Conservation (phyloP, 495 filamentous ascomycete species). For the Durotheca rogersii region DNA sequence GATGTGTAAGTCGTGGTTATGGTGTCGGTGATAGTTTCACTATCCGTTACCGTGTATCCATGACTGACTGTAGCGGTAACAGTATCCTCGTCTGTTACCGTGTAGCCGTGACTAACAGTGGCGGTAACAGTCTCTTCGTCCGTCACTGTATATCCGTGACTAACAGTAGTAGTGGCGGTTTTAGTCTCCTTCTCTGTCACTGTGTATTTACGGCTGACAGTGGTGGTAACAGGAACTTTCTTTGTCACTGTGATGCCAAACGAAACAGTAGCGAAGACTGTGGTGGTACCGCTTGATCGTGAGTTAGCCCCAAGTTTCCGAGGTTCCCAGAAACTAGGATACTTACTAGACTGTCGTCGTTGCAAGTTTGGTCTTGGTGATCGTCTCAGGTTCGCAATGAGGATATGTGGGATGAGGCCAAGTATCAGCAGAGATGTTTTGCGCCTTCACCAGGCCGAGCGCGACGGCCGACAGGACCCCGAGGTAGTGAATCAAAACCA, state of each 20-base stretch:
- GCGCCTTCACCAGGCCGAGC: conserved; percentile 11
- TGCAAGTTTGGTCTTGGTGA: conserved; percentile 21
- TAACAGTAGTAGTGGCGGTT: conserved; percentile 29
- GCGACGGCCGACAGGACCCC: conserved; percentile 24
- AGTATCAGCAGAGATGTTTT: conserved; percentile 8
- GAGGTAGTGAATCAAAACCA: conserved; percentile 22
- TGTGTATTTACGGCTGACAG: background rate
- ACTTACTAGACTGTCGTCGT: conserved; percentile 32
- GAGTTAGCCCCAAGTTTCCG: conserved; percentile 10
- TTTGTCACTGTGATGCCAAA: conserved; percentile 12
- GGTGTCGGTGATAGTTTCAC: conserved; percentile 12
- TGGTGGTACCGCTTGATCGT: conserved; percentile 13
- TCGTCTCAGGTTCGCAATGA: conserved; percentile 11
- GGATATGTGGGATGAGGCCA: conserved; percentile 9
- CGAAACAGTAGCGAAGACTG: conserved; percentile 15
- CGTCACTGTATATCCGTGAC: conserved; percentile 29
- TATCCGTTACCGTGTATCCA: conserved; percentile 5
- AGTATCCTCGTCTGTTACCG: conserved; percentile 9
- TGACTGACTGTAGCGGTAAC: conserved; percentile 8
- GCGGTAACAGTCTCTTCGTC: conserved; percentile 4
- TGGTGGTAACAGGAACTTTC: conserved; percentile 10
- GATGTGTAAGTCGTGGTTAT: conserved; percentile 36
- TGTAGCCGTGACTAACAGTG: conserved; percentile 3
- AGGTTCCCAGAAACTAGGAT: too few relatives aligned
- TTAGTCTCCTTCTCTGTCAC: conserved; percentile 7